A percentile compares a stretch with the other conserved stretches of the same genome.
These are phyloP conservation scores for Coleophoma crateriformis DNA, from an alignment of 2,329 filamentous ascomycete genomes.

Conservation along the genomic window DNA sequence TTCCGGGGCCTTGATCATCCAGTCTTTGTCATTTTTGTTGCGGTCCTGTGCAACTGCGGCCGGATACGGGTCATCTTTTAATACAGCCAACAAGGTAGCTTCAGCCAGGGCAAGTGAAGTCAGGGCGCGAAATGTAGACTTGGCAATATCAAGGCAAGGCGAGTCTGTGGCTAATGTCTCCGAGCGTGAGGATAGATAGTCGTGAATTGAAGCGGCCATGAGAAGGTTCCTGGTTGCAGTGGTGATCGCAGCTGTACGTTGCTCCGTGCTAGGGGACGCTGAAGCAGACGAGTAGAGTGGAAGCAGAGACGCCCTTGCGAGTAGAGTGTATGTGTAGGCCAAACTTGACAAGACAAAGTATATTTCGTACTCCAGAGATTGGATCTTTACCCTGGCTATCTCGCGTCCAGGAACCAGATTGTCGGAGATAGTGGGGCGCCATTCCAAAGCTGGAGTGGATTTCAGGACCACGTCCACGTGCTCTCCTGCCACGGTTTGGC, in stretches of 20 bases:
- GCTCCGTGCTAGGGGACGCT: slow-evolving; percentile 55
- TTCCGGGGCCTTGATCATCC: slow-evolving; percentile 91
- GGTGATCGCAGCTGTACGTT: slow-evolving; percentile 64
- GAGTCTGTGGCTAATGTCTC: slow-evolving; percentile 31
- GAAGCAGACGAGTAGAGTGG: slow-evolving; percentile 64
- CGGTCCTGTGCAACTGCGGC: slow-evolving; percentile 74
- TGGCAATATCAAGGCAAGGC: slow-evolving; percentile 48
- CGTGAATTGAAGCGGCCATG: slow-evolving; percentile 72
- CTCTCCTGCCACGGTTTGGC: slow-evolving; percentile 48
- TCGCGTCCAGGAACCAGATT: slow-evolving; percentile 60
- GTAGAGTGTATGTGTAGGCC: slow-evolving; percentile 66
- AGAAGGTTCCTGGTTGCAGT: slow-evolving; percentile 73
- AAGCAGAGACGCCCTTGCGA: slow-evolving; percentile 67
- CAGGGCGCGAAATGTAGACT: slow-evolving; percentile 48
- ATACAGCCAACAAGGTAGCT: slow-evolving; percentile 80
- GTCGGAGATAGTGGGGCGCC: slow-evolving; percentile 74
- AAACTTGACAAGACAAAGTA: slow-evolving; percentile 74
- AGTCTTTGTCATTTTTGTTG: slow-evolving; percentile 81
- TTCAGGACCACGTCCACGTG: slow-evolving; percentile 63
- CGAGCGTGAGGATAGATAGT: slow-evolving; percentile 58
- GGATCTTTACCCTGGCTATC: slow-evolving; percentile 60
- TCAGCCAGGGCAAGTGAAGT: slow-evolving; percentile 72
- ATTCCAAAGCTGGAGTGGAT: slow-evolving; percentile 62
- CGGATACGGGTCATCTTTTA: slow-evolving; percentile 94
- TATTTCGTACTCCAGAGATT: slow-evolving; percentile 76